Evolutionary conservation across 352 stramenopile genomes (phyloP).

Genomic region (Globisporangium solare): DNA sequence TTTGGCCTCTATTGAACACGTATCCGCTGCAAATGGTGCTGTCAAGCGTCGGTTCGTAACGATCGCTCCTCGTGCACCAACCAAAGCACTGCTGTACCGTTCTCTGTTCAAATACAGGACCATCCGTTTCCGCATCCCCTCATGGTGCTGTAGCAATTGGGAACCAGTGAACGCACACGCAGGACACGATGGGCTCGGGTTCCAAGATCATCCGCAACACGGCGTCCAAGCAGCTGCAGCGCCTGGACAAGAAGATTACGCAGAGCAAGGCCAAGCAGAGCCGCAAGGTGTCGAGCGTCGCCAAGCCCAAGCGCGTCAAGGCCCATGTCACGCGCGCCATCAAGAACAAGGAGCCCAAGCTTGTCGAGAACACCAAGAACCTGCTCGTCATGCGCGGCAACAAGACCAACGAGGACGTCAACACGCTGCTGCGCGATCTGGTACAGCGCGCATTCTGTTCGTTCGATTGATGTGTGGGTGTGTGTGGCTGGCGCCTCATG

Average conservation of each 20-base stretch:
- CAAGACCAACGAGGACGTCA: slow-evolving; percentile 85
- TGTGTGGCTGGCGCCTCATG: not conserved
- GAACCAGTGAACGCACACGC: slow-evolving; percentile 9
- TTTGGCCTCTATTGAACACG: too few relatives aligned
- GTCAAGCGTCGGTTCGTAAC: slow-evolving; percentile 1
- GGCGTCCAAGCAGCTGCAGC: slow-evolving; percentile 62
- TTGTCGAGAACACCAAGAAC: slow-evolving; percentile 91
- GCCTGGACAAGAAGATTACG: slow-evolving; percentile 54
- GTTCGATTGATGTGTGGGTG: not conserved
- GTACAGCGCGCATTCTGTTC: slow-evolving; percentile 16
- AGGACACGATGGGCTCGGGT: slow-evolving; percentile 45
- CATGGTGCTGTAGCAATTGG: slow-evolving; percentile 2
- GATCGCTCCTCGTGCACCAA: slow-evolving; percentile 32
- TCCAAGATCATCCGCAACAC: slow-evolving; percentile 66
- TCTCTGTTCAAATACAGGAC: not conserved
- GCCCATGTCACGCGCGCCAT: slow-evolving; percentile 75
- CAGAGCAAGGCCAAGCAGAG: slow-evolving; percentile 69
- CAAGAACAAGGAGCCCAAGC: slow-evolving; percentile 88
- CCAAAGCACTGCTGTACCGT: slow-evolving; percentile 19
- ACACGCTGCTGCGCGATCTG: slow-evolving; percentile 79
- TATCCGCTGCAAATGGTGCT: too few relatives aligned
- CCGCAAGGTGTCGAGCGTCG: slow-evolving; percentile 62
- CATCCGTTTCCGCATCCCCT: not conserved
- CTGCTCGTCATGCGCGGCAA: slow-evolving; percentile 86
- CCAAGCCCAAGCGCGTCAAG: slow-evolving; percentile 80